Percentiles rank a stretch among this genome's conserved stretches.
phyloP scores from a whole-genome alignment of 176 grass and related monocot genomes.

The Alopecurus myosuroides region DNA sequence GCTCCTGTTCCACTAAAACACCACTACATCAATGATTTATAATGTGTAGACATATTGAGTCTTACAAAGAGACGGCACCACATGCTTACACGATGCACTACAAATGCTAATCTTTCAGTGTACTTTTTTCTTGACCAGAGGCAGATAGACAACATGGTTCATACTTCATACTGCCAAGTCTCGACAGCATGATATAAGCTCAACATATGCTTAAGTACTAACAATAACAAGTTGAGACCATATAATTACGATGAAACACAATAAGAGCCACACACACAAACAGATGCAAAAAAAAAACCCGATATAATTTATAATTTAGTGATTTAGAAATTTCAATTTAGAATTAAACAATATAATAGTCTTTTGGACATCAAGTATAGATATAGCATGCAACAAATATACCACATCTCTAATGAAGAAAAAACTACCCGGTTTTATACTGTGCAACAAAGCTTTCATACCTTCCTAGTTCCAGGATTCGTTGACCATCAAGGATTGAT shows the following conservation, averaged over 20 bases:
- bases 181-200: neutral
- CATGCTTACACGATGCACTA: neutral
- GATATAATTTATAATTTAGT: neutral
- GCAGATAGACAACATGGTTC: neutral
- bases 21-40: neutral
- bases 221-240: neutral
- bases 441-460: neutral
- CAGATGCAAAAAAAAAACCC: neutral
- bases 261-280: neutral
- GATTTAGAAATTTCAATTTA: neutral
- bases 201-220: slow-evolving; percentile 6
- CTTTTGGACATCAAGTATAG: neutral
- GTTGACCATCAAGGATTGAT: slow-evolving; percentile 45
- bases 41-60: neutral
- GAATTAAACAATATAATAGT: neutral
- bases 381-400: neutral
- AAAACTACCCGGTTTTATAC: neutral
- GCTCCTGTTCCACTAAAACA: slow-evolving; percentile 77
- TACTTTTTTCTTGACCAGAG: neutral
- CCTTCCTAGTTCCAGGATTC: slow-evolving; percentile 88
- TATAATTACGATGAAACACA: neutral
- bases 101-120: neutral
- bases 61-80: neutral
- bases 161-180: neutral
- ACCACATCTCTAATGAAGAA: neutral